Conservation (phyloP, 106 monocot species). For the Amphibolis antarctica region DNA sequence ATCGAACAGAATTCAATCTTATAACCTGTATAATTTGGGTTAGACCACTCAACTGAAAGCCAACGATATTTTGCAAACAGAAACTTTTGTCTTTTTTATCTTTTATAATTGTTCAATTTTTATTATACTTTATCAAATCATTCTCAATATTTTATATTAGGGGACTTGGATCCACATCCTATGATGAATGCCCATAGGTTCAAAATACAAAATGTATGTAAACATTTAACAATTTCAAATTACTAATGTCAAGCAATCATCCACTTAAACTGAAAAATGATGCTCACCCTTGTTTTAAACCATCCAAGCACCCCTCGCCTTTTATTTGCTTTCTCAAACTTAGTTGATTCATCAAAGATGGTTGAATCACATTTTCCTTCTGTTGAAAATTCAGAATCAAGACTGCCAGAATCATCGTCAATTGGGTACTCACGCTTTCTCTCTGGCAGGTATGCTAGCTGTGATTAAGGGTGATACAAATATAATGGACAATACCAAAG, state of each 20-base stretch:
- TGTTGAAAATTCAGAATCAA: constrained; percentile 63
- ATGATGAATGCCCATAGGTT: too few species aligned
- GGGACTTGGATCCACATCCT: too few species aligned
- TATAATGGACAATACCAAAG: neutral
- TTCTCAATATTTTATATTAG: too few species aligned
- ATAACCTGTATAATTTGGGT: too few species aligned
- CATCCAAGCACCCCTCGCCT: constrained; percentile 88
- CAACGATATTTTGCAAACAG: too few species aligned
- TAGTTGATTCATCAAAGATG: constrained; percentile 34
- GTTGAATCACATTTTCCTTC: constrained; percentile 41
- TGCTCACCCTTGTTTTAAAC: constrained; percentile 66
- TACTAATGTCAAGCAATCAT: neutral
- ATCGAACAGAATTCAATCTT: too few species aligned
- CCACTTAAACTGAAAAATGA: neutral
- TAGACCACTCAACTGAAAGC: too few species aligned
- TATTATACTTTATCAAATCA: too few species aligned
- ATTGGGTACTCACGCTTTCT: constrained; percentile 47
- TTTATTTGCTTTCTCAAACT: constrained; percentile 57
- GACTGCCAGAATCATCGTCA: constrained; percentile 63
- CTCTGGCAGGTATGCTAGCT: constrained; percentile 92
- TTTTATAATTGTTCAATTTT: too few species aligned
- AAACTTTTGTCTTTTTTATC: too few species aligned
- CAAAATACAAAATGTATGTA: too few species aligned
- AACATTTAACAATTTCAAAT: neutral
- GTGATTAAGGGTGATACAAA: constrained; percentile 9